phyloP scores from a whole-genome alignment of 2,329 filamentous ascomycete genomes.

The Metarhizium anisopliae region DNA sequence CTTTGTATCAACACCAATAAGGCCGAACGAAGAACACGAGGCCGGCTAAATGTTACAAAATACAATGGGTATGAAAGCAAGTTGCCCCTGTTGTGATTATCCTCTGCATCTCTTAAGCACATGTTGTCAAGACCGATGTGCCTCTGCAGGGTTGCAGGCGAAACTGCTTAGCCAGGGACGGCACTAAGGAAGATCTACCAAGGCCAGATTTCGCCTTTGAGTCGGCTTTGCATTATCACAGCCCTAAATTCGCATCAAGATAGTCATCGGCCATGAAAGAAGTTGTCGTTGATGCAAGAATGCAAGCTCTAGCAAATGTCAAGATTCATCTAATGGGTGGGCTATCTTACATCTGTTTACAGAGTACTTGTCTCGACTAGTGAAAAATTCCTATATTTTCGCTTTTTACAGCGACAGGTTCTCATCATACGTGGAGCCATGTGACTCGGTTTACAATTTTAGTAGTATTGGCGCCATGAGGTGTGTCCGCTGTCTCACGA shows the following conservation, averaged over 20 bases:
- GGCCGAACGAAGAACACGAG: background rate
- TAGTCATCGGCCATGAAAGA: background rate
- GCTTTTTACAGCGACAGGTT: background rate
- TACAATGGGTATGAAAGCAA: background rate
- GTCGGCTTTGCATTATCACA: too few species aligned
- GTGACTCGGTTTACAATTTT: background rate
- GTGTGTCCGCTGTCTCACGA: background rate
- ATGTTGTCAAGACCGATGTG: too few species aligned
- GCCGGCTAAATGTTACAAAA: background rate
- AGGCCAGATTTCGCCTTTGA: too few species aligned
- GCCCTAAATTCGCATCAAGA: background rate
- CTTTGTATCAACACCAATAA: background rate
- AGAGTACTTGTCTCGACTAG: background rate
- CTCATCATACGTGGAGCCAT: background rate
- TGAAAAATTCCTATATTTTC: background rate
- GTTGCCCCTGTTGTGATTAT: background rate
- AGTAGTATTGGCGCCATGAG: background rate
- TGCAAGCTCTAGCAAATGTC: background rate
- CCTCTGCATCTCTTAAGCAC: background rate
- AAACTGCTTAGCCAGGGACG: too few species aligned
- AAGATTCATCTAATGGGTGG: background rate
- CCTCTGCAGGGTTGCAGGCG: too few species aligned
- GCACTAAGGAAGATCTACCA: too few species aligned
- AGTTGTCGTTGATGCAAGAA: background rate
- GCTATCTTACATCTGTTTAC: background rate